Base-by-base conservation (phyloP, 768 basidiomycete species). In the Tulasnella sp. region DNA sequence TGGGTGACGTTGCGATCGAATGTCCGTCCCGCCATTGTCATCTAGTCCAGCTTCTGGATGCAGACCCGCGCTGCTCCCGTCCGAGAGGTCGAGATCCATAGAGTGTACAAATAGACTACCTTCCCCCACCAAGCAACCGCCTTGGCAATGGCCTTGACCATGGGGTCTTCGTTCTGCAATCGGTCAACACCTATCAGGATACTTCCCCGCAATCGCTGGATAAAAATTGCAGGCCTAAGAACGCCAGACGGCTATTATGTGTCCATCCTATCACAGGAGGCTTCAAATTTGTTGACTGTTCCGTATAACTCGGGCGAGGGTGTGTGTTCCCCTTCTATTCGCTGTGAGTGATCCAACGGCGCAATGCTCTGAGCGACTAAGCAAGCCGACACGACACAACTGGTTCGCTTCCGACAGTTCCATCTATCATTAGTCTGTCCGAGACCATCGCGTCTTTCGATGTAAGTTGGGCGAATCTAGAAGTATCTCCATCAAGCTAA, bases 271-370 rank as follows among this genome's bases (percentile, higher is more conserved):
- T n/a, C 34, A 38, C 34, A 38, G 34, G 34, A 74, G 15, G 73
- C 72, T 9, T 38, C 34, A 5, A 15, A 38, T 38, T 15, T 38
- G 34, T 15, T 38, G 5, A 38, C 34, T n/a, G 5, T 7, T 75
- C 66, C 73, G 73, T 61, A 71, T 74, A 23, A 74, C 73, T 47
- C 73, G 73, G 65, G 69, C 73, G 26, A 66, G 75, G 53, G 73
- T 68, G 75, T 58, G 71, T 72, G 62, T 69, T 73, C 53, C 63
- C 73, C 41, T 62, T 72, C 60, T 70, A 71, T 61, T 60, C 66
- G 17, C 66, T 68, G 61, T 61, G 63, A 43, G 65, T 61, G 1
- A 27, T 60, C 9, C 27, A 38, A 5, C 34, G 5, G 34, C 34
- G 5, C 34, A n/a, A n/a, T n/a, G n/a, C n/a, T n/a, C n/a, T n/a